These are phyloP conservation scores for Rhododendron kiyosumense DNA, from an alignment of 148 eudicot genomes.

Conservation along the genomic window DNA sequence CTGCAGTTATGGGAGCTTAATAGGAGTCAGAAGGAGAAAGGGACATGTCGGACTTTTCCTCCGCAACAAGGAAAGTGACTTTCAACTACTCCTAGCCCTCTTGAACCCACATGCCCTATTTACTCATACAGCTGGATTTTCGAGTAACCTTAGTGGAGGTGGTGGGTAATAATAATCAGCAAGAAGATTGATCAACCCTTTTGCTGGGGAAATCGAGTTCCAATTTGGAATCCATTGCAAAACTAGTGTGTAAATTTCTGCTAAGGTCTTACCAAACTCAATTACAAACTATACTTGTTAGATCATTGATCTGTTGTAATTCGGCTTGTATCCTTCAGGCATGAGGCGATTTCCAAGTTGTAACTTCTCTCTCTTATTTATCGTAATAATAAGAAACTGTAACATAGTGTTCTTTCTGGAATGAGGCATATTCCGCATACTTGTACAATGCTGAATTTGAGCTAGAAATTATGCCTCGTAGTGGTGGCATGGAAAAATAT, in stretches of 20 bases:
- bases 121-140: constrained; percentile 19
- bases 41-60: constrained; percentile 7
- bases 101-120: constrained; percentile 11
- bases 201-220: not conserved
- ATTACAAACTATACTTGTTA: not conserved
- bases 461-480: not conserved
- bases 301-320: not conserved
- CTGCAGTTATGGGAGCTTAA: constrained; percentile 14
- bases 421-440: not conserved
- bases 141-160: not conserved
- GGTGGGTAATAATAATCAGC: not conserved
- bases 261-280: not conserved
- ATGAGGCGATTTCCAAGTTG: not conserved
- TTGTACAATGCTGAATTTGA: not conserved
- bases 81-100: constrained; percentile 12
- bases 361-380: not conserved
- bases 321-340: not conserved
- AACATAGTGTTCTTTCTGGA: not conserved
- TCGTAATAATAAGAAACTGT: not conserved
- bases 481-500: not conserved
- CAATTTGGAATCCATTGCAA: not conserved
- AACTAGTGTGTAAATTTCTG: not conserved
- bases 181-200: not conserved
- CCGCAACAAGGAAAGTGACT: constrained; percentile 17
- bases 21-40: constrained; percentile 12